phyloP scores from a whole-genome alignment of 2,329 filamentous ascomycete species.

The Monilinia polystroma region DNA sequence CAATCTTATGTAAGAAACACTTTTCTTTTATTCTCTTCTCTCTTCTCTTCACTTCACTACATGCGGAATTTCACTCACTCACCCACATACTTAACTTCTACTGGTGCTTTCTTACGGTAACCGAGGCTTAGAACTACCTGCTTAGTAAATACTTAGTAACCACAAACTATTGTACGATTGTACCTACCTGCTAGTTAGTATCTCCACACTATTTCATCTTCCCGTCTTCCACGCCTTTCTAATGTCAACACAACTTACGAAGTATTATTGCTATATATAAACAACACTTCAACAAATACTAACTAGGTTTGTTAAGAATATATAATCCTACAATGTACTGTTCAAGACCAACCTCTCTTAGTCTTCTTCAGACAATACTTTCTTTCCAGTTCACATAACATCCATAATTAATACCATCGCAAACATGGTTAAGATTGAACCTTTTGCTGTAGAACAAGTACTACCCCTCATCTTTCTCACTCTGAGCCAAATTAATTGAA shows the following conservation, averaged over 20 bases:
- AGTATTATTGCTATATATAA: too few relatives aligned
- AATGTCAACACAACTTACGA: not conserved
- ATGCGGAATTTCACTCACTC: not conserved
- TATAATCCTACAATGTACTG: constrained; percentile 21
- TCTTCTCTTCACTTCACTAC: too few relatives aligned
- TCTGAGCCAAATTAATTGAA: constrained; percentile 17
- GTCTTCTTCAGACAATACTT: constrained; percentile 11
- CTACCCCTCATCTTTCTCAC: not conserved
- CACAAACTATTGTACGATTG: too few relatives aligned
- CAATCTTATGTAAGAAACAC: too few relatives aligned
- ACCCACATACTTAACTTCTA: not conserved
- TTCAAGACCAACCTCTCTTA: constrained; percentile 24
- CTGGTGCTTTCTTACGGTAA: not conserved
- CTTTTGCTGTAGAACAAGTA: constrained; percentile 70
- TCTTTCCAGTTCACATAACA: too few relatives aligned
- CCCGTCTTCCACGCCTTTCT: constrained; percentile 6
- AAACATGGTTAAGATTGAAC: constrained; percentile 56
- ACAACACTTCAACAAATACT: too few relatives aligned
- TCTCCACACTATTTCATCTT: not conserved
- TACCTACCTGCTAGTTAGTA: too few relatives aligned
- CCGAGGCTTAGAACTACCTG: not conserved
- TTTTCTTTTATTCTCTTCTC: too few relatives aligned
- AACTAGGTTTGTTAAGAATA: constrained; percentile 25
- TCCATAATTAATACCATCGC: not conserved
- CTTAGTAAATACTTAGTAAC: too few relatives aligned